phyloP scores from a whole-genome alignment of 352 stramenopile species.

The Salisapilia sapeloensis region DNA sequence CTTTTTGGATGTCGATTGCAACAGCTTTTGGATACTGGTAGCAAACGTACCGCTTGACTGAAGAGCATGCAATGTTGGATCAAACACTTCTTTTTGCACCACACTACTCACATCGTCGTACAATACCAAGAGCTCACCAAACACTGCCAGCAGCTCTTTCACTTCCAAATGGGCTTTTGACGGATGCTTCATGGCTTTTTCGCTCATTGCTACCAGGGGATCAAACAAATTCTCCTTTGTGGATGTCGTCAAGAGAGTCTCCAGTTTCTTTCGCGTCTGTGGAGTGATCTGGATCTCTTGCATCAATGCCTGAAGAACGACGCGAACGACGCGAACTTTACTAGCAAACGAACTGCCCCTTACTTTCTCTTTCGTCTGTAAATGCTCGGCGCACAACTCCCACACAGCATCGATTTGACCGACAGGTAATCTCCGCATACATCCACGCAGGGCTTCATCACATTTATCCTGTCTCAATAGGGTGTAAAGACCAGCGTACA shows the following conservation, averaged over 20 bases:
- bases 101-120: conserved; percentile 25
- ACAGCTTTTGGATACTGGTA: conserved; percentile 16
- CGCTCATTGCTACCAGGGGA: conserved; percentile 8
- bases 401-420: conserved; percentile 70
- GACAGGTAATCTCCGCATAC: conserved; percentile 52
- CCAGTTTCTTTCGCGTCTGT: conserved; percentile 50
- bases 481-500: conserved; percentile 19
- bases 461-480: conserved; percentile 23
- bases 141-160: conserved; percentile 46
- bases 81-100: conserved; percentile 20
- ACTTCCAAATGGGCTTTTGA: neutral
- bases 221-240: conserved; percentile 34
- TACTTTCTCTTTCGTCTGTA: conserved; percentile 3
- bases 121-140: conserved; percentile 61
- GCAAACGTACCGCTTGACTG: conserved; percentile 12
- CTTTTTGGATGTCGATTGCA: too few relatives aligned
- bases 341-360: conserved; percentile 1
- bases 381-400: conserved; percentile 38
- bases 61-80: conserved; percentile 23
- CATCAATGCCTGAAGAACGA: conserved; percentile 58
- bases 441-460: conserved; percentile 30
- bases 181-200: conserved; percentile 9
- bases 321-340: conserved; percentile 31
- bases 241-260: conserved; percentile 16
- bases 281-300: conserved; percentile 71